phyloP scores from a whole-genome alignment of 441 rosid species.

The Gossypium schwendimanii region DNA sequence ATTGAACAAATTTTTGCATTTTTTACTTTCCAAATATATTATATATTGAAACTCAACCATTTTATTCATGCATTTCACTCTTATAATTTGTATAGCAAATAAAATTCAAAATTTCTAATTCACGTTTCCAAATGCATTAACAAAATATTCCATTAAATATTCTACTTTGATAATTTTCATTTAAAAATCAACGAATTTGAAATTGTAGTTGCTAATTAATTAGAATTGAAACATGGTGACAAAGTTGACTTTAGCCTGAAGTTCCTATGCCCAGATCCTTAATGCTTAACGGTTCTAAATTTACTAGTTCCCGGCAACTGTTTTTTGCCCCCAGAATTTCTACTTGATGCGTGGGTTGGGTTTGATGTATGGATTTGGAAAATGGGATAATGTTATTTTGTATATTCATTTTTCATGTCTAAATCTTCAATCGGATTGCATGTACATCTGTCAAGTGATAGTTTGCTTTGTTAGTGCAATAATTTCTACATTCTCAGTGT shows the following conservation, averaged over 20 bases:
- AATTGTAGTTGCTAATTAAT: not conserved
- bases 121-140: not conserved
- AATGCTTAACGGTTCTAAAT: not conserved
- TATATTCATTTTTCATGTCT: not conserved
- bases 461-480: not conserved
- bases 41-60: no score
- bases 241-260: not conserved
- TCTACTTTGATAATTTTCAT: not conserved
- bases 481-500: not conserved
- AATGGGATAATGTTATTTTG: not conserved
- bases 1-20: no score
- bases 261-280: not conserved
- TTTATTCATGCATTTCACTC: no score
- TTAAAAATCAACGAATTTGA: not conserved
- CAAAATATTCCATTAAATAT: not conserved
- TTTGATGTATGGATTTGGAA: not conserved
- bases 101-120: no score
- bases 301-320: not conserved
- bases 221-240: not conserved
- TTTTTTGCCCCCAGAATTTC: not conserved
- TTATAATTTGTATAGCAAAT: no score
- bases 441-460: not conserved
- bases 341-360: not conserved
- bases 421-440: not conserved
- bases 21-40: no score